Evolutionary conservation across 257 asterid genomes (phyloP), one percentile per base, ranked within the genome.

Genomic region (Leonotis leonurus): DNA sequence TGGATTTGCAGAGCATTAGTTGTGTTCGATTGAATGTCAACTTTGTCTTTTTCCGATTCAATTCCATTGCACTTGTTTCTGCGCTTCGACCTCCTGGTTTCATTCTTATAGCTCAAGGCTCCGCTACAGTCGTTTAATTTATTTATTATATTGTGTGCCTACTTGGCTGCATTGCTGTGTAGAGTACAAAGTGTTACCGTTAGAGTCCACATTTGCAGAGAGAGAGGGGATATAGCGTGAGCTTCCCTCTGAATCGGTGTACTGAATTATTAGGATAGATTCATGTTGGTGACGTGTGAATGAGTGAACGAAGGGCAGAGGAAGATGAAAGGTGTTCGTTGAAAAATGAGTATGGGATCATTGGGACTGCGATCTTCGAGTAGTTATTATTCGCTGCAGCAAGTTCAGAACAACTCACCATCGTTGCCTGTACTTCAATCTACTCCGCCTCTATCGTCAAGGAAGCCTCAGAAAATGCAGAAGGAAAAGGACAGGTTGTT

Each of bases 341-440:
- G 73, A 71, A 68, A 80, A 78, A 84, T 92, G 97, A 86, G 83
- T 73, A 61, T 79, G 37, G 87, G 83, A 90, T 92, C 97, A 82
- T 77, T 86, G 83, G 90, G 95, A 70, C 86, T 92, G 78, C 90
- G 98, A 76, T 62, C 96, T 72, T 88, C 98, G 9, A 95, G 95
- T 61, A 92, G 97, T 80, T 84, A 86, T 86, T 97, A 95, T 41
- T 92, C 95, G 64, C 77, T 92, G 81, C 83, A 80, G 70, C 89
- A 78, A 64, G 30, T 73, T 54, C 96, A 84, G 74, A 79, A 75
- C 70, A 72, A 77, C 56, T 51, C 76, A 13, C 48, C 75, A 22
- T 56, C 82, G n/a, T 67, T 74, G 62, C 83, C 87, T 36, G 65
- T 65, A n/a, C n/a, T n/a, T 67, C 94, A 86, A 65, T 41, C 70